phyloP scores from a whole-genome alignment of 2,329 filamentous ascomycete species.

The Arthrobotrys musiformis region DNA sequence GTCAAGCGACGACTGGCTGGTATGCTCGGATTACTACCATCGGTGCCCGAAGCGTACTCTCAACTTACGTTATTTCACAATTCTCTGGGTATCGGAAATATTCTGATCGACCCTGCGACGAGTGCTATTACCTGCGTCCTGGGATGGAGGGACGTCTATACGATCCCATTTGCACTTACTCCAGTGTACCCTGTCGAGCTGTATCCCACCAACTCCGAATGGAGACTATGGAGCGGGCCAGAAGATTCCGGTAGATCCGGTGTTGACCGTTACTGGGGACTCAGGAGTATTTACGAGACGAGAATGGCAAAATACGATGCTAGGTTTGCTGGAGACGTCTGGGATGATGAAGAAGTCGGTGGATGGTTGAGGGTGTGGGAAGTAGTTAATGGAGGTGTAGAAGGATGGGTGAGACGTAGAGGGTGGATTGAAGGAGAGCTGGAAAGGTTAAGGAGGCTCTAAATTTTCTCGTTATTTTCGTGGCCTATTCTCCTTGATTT shows the following conservation, averaged over 20 bases:
- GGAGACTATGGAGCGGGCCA: constrained; percentile 38
- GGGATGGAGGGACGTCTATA: constrained; percentile 43
- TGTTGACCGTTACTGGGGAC: constrained; percentile 43
- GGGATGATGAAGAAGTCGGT: constrained; percentile 51
- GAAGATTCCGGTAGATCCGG: constrained; percentile 17
- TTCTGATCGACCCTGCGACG: constrained; percentile 41
- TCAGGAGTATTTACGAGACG: constrained; percentile 50
- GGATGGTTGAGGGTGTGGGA: constrained; percentile 47
- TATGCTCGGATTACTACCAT: constrained; percentile 38
- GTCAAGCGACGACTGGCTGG: constrained; percentile 49
- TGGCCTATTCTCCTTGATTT: not conserved
- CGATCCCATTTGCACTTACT: constrained; percentile 38
- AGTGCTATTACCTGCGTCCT: constrained; percentile 40
- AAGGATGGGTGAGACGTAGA: constrained; percentile 31
- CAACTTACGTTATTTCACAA: constrained; percentile 42
- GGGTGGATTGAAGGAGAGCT: constrained; percentile 48
- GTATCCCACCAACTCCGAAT: constrained; percentile 40
- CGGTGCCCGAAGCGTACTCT: constrained; percentile 36
- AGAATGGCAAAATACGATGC: constrained; percentile 53
- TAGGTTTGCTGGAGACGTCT: constrained; percentile 44
- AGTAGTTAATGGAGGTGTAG: constrained; percentile 40
- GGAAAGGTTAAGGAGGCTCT: constrained; percentile 31
- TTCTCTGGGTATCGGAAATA: constrained; percentile 16
- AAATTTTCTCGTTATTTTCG: not conserved
- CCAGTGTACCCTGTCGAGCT: constrained; percentile 32